A percentile compares a stretch with the other conserved stretches of the same genome.
Conservation (phyloP, 2,329 filamentous ascomycete genomes). For the Cercospora sesami region DNA sequence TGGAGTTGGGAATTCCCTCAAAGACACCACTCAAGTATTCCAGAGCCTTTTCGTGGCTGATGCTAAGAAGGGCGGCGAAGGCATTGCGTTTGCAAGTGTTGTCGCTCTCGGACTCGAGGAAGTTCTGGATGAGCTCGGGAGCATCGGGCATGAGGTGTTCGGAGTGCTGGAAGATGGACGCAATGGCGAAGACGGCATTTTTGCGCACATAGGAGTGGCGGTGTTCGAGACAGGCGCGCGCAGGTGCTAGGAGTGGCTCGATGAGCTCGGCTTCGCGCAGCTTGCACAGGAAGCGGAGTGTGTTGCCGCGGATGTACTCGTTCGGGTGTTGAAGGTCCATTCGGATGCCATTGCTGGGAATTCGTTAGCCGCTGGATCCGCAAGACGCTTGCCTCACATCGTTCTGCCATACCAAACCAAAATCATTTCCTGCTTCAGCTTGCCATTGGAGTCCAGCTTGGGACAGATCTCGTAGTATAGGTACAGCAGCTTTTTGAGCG, state of each 20-base stretch:
- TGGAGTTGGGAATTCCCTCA: slow-evolving; percentile 89
- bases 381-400: neutral
- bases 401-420: slow-evolving; percentile 76
- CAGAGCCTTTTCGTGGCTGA: slow-evolving; percentile 90
- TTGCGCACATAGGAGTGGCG: slow-evolving; percentile 97
- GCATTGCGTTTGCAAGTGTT: slow-evolving; percentile 97
- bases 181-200: slow-evolving; percentile 92
- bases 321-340: slow-evolving; percentile 97
- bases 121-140: slow-evolving; percentile 83
- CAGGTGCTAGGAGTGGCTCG: slow-evolving; percentile 90
- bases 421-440: slow-evolving; percentile 99
- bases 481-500: slow-evolving; percentile 96
- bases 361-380: slow-evolving; percentile 14
- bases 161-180: slow-evolving; percentile 88
- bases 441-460: slow-evolving; percentile 86
- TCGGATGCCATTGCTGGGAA: slow-evolving; percentile 84
- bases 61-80: slow-evolving; percentile 84
- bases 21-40: slow-evolving; percentile 86
- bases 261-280: slow-evolving; percentile 93
- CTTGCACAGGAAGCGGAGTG: slow-evolving; percentile 96
- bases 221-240: slow-evolving; percentile 89
- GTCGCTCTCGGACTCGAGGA: slow-evolving; percentile 88
- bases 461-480: slow-evolving; percentile 99
- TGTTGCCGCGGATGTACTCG: slow-evolving; percentile 97
- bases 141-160: slow-evolving; percentile 93